Evolutionary conservation across 2,329 filamentous ascomycete genomes (phyloP).

Genomic region (Lasiodiplodia hormozganensis): DNA sequence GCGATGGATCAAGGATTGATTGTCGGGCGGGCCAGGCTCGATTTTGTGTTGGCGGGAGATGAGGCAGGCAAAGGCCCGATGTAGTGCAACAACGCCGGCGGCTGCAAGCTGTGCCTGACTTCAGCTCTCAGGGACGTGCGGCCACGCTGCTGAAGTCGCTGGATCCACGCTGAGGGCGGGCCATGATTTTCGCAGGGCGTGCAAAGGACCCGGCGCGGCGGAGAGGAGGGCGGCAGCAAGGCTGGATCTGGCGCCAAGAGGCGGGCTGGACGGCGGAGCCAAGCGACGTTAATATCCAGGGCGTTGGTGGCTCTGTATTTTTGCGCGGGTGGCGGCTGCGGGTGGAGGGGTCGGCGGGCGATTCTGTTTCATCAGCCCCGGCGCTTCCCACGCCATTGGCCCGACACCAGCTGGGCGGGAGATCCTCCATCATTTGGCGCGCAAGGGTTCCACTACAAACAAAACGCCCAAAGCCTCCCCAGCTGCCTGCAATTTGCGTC

Average conservation of each 20-base stretch:
- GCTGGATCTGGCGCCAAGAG: background rate
- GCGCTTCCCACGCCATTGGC: constrained; percentile 17
- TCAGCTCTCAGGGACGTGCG: constrained; percentile 10
- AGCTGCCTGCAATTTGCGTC: constrained; percentile 26
- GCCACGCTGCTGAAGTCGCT: background rate
- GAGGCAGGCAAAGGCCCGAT: constrained; percentile 22
- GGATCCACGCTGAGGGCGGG: background rate
- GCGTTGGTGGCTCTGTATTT: constrained; percentile 5
- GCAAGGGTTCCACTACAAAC: constrained; percentile 27
- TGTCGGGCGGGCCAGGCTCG: background rate
- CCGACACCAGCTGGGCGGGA: background rate
- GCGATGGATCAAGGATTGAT: constrained; percentile 10
- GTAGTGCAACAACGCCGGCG: constrained; percentile 19
- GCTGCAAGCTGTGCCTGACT: constrained; percentile 22
- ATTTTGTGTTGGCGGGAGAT: constrained; percentile 22
- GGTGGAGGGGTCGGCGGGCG: background rate
- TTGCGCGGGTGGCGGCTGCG: constrained; percentile 6
- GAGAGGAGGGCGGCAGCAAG: background rate
- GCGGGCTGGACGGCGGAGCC: background rate
- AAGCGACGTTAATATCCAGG: constrained; percentile 12
- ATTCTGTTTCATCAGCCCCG: constrained; percentile 8
- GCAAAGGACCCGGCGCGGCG: constrained; percentile 1
- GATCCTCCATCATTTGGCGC: constrained; percentile 27
- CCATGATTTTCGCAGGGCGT: constrained; percentile 9
- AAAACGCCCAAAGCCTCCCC: constrained; percentile 18